Conservation (phyloP, 768 basidiomycete genomes). For the Pilatotrama ljubarskyi region DNA sequence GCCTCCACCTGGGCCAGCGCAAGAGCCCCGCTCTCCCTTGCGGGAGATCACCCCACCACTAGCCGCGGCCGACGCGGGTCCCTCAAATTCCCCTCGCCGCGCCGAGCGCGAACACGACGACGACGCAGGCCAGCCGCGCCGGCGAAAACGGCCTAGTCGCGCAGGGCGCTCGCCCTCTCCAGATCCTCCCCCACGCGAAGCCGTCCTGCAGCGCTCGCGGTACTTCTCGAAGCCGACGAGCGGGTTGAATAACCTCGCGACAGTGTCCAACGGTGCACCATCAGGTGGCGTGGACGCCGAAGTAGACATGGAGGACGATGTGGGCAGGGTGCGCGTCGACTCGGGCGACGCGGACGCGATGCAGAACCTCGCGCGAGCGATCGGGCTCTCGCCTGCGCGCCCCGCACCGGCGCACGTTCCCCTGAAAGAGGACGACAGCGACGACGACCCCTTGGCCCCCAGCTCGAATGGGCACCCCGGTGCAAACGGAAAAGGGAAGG, state of each 20-base stretch:
- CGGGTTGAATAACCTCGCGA: not conserved
- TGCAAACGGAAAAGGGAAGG: not conserved
- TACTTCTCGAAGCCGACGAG: constrained; percentile 17
- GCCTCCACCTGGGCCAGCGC: not conserved
- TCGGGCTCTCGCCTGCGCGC: constrained; percentile 27
- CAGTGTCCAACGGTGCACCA: too few species aligned
- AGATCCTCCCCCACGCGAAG: constrained; percentile 21
- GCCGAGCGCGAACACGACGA: constrained; percentile 21
- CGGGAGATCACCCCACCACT: constrained; percentile 23
- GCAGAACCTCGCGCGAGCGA: constrained; percentile 34
- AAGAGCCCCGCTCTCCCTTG: constrained; percentile 22
- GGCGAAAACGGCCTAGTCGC: constrained; percentile 25
- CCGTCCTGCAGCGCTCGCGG: constrained; percentile 17
- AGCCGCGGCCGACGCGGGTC: constrained; percentile 18
- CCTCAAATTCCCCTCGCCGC: constrained; percentile 11
- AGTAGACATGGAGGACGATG: not conserved
- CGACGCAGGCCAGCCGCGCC: constrained; percentile 28
- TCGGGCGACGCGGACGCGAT: constrained; percentile 18
- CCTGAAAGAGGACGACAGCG: constrained; percentile 35
- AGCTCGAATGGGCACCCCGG: not conserved
- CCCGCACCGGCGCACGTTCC: constrained; percentile 27
- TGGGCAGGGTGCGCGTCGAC: constrained; percentile 6
- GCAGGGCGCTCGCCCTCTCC: constrained; percentile 20
- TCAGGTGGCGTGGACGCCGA: too few species aligned
- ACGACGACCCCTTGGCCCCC: constrained; percentile 12